Base-by-base conservation (phyloP, 495 filamentous ascomycete genomes). In the Trichodelitschia bisporula region DNA sequence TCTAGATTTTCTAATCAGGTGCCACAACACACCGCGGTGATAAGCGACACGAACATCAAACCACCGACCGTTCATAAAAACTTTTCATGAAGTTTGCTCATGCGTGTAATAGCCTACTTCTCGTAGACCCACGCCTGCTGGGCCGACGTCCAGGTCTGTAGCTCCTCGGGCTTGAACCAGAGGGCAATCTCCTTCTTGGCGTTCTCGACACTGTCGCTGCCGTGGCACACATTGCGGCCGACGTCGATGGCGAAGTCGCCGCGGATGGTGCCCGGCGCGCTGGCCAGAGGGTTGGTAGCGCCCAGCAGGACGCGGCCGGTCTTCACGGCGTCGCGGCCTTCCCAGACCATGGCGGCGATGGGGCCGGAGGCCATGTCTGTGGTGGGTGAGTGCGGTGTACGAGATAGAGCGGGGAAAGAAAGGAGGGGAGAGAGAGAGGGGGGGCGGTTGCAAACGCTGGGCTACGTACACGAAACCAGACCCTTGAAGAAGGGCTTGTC, bases 201-300 rank as follows among this genome's bases (percentile, higher is more conserved):
- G 61, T 62, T 86, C 68, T 95, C 86, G 57, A 95, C 83, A 57
- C 63, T 68, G 69, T 97, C 86, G 57, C 80, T 91, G 51, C 86
- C 86, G 68, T 97, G 86, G 72, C 86, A 93, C 58, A 97, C 78
- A 66, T 97, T 97, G 52, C 86, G 80, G 59, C 86, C 86, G 47
- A 86, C 77, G 48, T 83, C 77, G 19, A 51, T 42, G 32, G 45
- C 41, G 36, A 44, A 79, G 57, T 82, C 76, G 55, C 83, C 84
- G 61, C 86, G 79, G 61, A 95, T 95, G 58, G 86, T 95, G 49
- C 86, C 86, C 31, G 86, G 86, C 42, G 69, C 66, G 24, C 84
- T 92, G 49, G 71, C 76, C 38, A 83, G 64, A 42, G 86, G 86
- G 72, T 97, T 95, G 59, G 86, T 97, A 59, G 84, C 84, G 59